Evolutionary conservation across 192 early-diverging fungal genomes (phyloP).

Genomic region (Coemansia aciculifera): DNA sequence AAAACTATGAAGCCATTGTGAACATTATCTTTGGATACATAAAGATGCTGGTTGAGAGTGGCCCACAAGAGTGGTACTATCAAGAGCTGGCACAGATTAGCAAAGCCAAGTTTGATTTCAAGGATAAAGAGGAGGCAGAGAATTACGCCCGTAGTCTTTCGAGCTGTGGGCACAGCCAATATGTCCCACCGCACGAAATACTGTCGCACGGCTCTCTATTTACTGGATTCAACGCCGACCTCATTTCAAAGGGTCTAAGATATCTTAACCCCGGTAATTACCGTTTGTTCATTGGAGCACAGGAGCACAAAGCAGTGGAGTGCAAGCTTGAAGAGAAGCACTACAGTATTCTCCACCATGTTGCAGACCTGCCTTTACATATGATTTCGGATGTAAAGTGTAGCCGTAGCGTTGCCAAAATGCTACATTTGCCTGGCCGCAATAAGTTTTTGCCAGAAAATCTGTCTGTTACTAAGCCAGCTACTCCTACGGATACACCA

Average conservation of each 20-base stretch:
- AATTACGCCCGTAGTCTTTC: neutral
- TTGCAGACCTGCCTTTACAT: slow-evolving; percentile 19
- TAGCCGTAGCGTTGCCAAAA: neutral
- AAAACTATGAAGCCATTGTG: slow-evolving; percentile 18
- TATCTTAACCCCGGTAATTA: slow-evolving; percentile 62
- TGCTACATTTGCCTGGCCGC: slow-evolving; percentile 8
- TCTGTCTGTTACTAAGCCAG: neutral
- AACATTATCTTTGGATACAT: slow-evolving; percentile 33
- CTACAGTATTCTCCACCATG: slow-evolving; percentile 78
- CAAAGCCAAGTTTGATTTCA: slow-evolving; percentile 58
- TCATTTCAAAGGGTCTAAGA: slow-evolving; percentile 61
- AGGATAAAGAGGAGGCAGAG: slow-evolving; percentile 64
- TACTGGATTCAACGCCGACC: slow-evolving; percentile 58
- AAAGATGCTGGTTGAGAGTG: neutral
- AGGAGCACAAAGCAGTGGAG: slow-evolving; percentile 24
- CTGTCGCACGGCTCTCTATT: slow-evolving; percentile 66
- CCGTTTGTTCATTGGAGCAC: slow-evolving; percentile 44
- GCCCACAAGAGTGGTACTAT: slow-evolving; percentile 28
- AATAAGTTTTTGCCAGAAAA: slow-evolving; percentile 38
- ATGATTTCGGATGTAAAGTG: neutral
- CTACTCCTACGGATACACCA: neutral
- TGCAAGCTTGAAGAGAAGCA: slow-evolving; percentile 60
- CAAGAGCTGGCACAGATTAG: slow-evolving; percentile 37
- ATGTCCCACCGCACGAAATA: slow-evolving; percentile 59
- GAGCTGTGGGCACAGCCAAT: slow-evolving; percentile 58